Conservation (phyloP, 495 filamentous ascomycete species). For the Aspergillus coremiiformis region DNA sequence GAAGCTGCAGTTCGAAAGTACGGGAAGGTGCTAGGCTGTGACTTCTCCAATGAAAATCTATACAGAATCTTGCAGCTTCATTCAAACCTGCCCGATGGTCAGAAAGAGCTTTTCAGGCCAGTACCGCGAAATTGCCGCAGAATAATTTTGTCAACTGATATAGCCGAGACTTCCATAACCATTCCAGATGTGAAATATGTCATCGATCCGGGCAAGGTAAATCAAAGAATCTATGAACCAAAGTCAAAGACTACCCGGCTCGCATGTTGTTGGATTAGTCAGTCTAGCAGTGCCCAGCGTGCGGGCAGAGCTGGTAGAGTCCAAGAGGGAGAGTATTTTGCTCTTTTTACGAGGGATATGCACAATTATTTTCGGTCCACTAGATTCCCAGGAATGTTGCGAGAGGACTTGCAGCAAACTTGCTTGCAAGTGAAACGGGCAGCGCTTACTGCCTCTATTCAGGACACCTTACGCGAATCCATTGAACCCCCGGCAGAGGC, state of each 20-base stretch:
- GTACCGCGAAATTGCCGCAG: constrained; percentile 45
- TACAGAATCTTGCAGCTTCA: constrained; percentile 48
- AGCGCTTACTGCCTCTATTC: constrained; percentile 19
- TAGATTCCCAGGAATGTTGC: constrained; percentile 35
- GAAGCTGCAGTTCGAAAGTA: constrained; percentile 21
- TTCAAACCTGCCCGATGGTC: constrained; percentile 39
- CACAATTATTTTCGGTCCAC: constrained; percentile 40
- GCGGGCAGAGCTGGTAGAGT: constrained; percentile 54
- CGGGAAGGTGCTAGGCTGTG: constrained; percentile 24
- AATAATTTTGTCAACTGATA: constrained; percentile 52
- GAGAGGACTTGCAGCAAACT: constrained; percentile 7
- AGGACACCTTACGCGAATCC: constrained; percentile 41
- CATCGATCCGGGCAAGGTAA: constrained; percentile 48
- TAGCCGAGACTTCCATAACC: constrained; percentile 55
- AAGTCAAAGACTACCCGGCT: constrained; percentile 37
- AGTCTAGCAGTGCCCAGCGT: constrained; percentile 48
- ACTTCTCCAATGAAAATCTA: constrained; percentile 37
- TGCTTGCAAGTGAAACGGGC: constrained; percentile 14
- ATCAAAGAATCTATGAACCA: constrained; percentile 46
- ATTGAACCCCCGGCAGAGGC: constrained; percentile 45
- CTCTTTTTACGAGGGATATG: constrained; percentile 43
- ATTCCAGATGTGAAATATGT: constrained; percentile 53
- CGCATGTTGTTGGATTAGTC: constrained; percentile 46
- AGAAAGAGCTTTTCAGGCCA: constrained; percentile 39
- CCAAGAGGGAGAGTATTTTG: constrained; percentile 52